Conservation (phyloP, 176 grass and related monocot genomes). For the Cocos nucifera region DNA sequence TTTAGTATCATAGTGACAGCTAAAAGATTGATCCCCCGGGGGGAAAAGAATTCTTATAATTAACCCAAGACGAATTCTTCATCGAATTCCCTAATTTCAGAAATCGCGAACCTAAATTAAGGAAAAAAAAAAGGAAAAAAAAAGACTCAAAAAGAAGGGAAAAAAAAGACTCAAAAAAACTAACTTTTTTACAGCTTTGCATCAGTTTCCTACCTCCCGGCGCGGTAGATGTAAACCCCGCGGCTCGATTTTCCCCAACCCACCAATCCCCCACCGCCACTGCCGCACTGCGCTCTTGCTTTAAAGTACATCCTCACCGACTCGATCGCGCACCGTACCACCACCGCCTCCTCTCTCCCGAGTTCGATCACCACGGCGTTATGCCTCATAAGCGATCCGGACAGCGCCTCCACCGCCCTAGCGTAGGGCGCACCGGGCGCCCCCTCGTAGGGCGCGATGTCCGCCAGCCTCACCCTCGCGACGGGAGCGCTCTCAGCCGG, state of each 20-base stretch:
- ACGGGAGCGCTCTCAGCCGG: background rate
- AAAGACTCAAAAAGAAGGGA: no score
- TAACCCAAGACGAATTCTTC: no score
- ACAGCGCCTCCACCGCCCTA: slow-evolving; percentile 38
- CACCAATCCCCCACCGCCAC: background rate
- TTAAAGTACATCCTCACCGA: slow-evolving; percentile 52
- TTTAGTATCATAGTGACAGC: no score
- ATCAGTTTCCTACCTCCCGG: slow-evolving; percentile 40
- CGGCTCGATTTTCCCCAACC: slow-evolving; percentile 17
- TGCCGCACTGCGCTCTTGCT: slow-evolving; percentile 4
- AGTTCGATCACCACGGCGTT: slow-evolving; percentile 52
- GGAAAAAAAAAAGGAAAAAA: background rate
- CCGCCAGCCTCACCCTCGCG: slow-evolving; percentile 46
- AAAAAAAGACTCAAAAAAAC: no score
- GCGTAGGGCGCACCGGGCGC: slow-evolving; percentile 20
- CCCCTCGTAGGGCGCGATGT: slow-evolving; percentile 51
- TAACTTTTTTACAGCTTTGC: no score
- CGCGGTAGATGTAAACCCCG: slow-evolving; percentile 45
- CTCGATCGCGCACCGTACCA: slow-evolving; percentile 59
- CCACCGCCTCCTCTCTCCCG: slow-evolving; percentile 33
- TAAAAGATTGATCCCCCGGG: no score
- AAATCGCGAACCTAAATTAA: background rate
- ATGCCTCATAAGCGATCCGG: slow-evolving; percentile 45
- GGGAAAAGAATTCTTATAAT: no score
- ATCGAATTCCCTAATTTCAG: no score